phyloP scores from a whole-genome alignment of 2,329 filamentous ascomycete species.

The Cephalotrichum gorgonifer region DNA sequence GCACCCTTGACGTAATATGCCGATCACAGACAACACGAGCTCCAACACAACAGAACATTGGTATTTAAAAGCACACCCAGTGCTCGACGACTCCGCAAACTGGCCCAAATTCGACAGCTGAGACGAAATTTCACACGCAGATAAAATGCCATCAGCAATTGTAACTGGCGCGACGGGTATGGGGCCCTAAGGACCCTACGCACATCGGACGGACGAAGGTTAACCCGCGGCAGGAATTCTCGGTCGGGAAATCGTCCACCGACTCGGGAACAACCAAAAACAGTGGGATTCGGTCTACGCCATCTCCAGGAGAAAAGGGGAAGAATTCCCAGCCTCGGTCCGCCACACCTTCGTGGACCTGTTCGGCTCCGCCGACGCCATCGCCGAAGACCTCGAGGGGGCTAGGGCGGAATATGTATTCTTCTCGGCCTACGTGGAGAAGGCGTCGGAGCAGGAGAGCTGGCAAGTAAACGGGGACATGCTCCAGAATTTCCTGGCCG shows the following conservation, averaged over 20 bases:
- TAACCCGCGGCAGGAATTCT: constrained; percentile 11
- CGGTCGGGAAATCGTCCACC: constrained; percentile 14
- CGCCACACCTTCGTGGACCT: constrained; percentile 14
- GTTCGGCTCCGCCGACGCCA: constrained; percentile 11
- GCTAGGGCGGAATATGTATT: constrained; percentile 15
- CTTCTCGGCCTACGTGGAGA: constrained; percentile 15
- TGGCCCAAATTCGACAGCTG: neutral
- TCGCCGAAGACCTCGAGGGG: constrained; percentile 13
- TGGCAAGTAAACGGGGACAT: constrained; percentile 25
- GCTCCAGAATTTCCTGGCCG: constrained; percentile 35
- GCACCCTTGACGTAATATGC: too few relatives aligned
- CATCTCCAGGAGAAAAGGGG: constrained; percentile 15
- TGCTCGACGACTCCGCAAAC: too few relatives aligned
- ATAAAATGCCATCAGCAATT: constrained; percentile 8
- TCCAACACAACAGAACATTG: too few relatives aligned
- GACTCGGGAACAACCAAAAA: constrained; percentile 7
- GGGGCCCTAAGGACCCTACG: too few relatives aligned
- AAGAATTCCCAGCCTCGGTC: constrained; percentile 11
- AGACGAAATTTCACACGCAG: neutral
- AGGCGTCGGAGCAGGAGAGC: constrained; percentile 13
- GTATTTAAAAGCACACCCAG: too few relatives aligned
- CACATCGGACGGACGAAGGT: neutral
- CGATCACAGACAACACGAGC: too few relatives aligned
- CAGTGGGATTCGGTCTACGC: constrained; percentile 14
- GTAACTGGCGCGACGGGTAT: constrained; percentile 9